Conservation (phyloP, 2,329 filamentous ascomycete species). For the Xylaria multiplex region DNA sequence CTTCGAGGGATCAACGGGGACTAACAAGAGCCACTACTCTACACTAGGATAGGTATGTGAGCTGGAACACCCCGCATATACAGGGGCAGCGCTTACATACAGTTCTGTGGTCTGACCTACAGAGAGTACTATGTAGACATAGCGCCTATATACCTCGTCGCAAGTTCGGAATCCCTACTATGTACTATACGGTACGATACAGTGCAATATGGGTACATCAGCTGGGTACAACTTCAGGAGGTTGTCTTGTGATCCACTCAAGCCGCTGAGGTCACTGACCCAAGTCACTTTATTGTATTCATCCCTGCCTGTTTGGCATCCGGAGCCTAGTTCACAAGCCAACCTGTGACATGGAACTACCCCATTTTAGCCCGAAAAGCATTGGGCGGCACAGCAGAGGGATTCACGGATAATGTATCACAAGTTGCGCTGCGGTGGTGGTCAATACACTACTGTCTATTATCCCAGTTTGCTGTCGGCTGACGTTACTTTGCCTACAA, state of each 20-base stretch:
- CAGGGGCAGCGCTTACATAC: constrained; percentile 34
- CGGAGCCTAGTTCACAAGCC: constrained; percentile 11
- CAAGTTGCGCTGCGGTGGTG: constrained; percentile 14
- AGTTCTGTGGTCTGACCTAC: constrained; percentile 14
- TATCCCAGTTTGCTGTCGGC: constrained; percentile 28
- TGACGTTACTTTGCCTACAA: constrained; percentile 27
- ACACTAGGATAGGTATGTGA: constrained; percentile 20
- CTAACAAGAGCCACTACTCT: constrained; percentile 1
- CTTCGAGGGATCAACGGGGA: constrained; percentile 5
- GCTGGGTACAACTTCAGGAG: neutral
- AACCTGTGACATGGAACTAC: constrained; percentile 21
- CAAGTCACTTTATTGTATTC: constrained; percentile 9
- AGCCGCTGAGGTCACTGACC: constrained; percentile 23
- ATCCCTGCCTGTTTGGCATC: constrained; percentile 21
- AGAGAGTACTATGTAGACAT: neutral
- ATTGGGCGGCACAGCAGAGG: constrained; percentile 29
- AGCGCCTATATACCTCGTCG: neutral
- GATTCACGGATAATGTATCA: constrained; percentile 32
- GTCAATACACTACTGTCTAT: neutral
- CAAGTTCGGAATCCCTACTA: too few species aligned
- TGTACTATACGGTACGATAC: too few species aligned
- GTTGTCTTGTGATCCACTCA: constrained; percentile 24
- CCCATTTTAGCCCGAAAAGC: constrained; percentile 25
- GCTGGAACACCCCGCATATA: constrained; percentile 34
- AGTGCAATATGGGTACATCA: too few species aligned